Percentiles rank a stretch among this genome's conserved stretches.
Evolutionary conservation across 2,329 filamentous ascomycete genomes (phyloP).

Genomic region (Colletotrichum agaves): DNA sequence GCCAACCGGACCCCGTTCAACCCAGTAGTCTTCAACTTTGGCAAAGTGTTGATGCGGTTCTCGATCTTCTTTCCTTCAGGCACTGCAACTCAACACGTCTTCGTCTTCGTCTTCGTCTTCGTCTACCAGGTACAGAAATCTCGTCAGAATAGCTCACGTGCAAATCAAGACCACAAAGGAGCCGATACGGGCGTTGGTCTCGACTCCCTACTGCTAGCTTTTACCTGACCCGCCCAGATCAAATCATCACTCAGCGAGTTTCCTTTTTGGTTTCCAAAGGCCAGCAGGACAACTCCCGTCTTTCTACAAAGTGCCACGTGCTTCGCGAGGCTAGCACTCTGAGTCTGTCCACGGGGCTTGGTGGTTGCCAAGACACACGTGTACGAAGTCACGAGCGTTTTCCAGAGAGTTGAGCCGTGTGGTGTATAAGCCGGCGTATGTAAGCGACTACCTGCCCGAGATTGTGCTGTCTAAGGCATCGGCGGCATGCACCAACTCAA

Average conservation of each 20-base stretch:
- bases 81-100: neutral
- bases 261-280: no score
- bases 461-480: neutral
- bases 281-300: conserved; percentile 26
- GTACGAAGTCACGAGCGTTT: conserved; percentile 28
- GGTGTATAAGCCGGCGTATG: conserved; percentile 11
- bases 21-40: conserved; percentile 5
- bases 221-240: conserved; percentile 18
- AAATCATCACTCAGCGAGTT: conserved; percentile 33
- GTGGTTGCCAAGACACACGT: conserved; percentile 15
- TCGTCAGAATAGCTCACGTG: conserved; percentile 19
- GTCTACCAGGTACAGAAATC: conserved; percentile 11
- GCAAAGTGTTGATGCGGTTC: neutral
- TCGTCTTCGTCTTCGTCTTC: neutral
- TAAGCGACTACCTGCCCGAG: neutral
- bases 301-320: conserved; percentile 20
- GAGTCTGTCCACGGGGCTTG: conserved; percentile 12
- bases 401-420: conserved; percentile 32
- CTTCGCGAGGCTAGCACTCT: conserved; percentile 32
- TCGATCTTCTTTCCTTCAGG: neutral
- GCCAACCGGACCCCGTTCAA: neutral
- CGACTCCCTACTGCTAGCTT: neutral
- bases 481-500: neutral
- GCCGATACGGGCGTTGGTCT: neutral
- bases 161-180: conserved; percentile 32